Evolutionary conservation across 805 yeast genomes (phyloP), one percentile per base, ranked within the genome.

Genomic region (Phaffomyces opuntiae): DNA sequence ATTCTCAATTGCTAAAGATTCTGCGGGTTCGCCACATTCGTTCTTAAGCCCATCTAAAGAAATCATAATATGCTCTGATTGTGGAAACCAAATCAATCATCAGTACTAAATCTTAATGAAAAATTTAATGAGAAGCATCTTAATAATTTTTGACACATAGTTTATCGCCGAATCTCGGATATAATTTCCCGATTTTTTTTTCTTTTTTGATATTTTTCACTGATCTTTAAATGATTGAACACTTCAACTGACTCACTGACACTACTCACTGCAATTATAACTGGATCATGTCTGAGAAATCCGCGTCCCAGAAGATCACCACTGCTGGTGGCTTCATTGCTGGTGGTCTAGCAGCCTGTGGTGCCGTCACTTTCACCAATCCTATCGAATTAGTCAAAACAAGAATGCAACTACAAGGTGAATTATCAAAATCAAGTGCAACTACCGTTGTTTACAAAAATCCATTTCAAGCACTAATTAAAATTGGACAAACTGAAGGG

Each of bases 321-420:
- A 79, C 87, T 4, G 53, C 72, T 12, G 95, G 95, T 19, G 95
- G 96, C 2, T 88, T 90, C 56, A 57, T 81, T 6, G 96, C 96
- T 5, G 97, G 96, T 46, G 96, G 93, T 9, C 48, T 85, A 14
- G 99, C 99, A 3, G 97, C 98, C 3, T 90, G 98, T 70, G 93
- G 95, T 45, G 98, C 99, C 0, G 99, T 93, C 39, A 91, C 97
- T 0, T 82, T 91, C 61, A 90, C 98, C 5, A 93, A 93, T 62
- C 99, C 99, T 7, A 83, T 93, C 51, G 99, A 93, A 65, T 72
- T 93, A 50, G 88, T 91, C 55, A 93, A 93, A 68, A 93, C 96
- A 9, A 73, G 98, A 68, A 86, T 91, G 95, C 99, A 93, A 65
- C 71, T 93, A 40, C 97, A 93, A 65, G 99, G 99, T 49, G 98